Conservation (phyloP, 306 rosid genomes). For the Rosa persica region DNA sequence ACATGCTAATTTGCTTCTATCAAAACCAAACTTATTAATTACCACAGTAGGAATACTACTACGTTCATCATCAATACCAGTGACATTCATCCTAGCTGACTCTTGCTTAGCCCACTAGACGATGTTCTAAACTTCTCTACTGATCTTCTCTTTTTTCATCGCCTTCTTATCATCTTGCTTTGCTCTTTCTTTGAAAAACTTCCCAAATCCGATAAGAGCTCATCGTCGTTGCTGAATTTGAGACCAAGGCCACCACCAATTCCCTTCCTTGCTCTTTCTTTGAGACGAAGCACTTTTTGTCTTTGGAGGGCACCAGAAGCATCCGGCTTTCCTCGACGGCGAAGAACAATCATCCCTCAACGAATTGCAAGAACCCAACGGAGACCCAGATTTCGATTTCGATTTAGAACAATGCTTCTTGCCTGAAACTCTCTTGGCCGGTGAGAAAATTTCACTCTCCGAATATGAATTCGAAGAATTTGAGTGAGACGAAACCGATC, state of each 20-base stretch:
- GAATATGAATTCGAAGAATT: conserved; percentile 40
- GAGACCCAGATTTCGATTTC: conserved; percentile 17
- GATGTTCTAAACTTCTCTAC: conserved; percentile 73
- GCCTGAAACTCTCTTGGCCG: conserved; percentile 20
- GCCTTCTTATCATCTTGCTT: conserved; percentile 60
- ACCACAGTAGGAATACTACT: neutral
- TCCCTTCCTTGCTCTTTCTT: conserved; percentile 46
- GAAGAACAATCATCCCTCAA: conserved; percentile 43
- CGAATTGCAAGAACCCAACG: conserved; percentile 27
- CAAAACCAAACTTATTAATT: neutral
- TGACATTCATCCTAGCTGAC: conserved; percentile 52
- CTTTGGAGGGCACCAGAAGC: conserved; percentile 83
- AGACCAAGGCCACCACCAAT: neutral
- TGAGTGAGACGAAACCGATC: conserved; percentile 41
- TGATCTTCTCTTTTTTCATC: conserved; percentile 68
- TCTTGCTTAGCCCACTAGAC: conserved; percentile 65
- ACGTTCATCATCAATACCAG: conserved; percentile 55
- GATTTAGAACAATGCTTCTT: neutral
- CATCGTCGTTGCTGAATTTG: conserved; percentile 48
- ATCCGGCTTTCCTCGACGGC: conserved; percentile 57
- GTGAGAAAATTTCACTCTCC: conserved; percentile 37
- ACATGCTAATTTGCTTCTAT: neutral
- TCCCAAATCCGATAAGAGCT: conserved; percentile 48
- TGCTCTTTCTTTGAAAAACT: conserved; percentile 64
- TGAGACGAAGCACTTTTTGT: conserved; percentile 51